Evolutionary conservation across 768 basidiomycete species (phyloP).

Genomic region (Tricholoma sp.): DNA sequence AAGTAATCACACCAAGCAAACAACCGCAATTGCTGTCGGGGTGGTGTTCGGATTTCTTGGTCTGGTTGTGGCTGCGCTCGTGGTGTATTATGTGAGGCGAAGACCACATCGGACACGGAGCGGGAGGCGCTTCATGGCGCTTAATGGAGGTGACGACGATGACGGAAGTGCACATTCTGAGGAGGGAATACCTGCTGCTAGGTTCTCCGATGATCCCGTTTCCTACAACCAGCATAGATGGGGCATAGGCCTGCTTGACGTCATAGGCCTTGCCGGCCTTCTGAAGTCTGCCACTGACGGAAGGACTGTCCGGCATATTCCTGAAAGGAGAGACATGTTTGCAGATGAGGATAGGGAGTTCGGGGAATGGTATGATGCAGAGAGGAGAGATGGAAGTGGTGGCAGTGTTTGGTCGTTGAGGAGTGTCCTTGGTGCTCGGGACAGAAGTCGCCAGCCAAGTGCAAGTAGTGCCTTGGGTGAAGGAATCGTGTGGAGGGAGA

Average conservation of each 20-base stretch:
- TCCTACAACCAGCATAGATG: conserved; percentile 9
- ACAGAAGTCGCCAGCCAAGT: conserved; percentile 38
- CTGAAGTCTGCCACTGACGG: conserved; percentile 24
- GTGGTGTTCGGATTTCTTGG: conserved; percentile 56
- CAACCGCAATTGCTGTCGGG: conserved; percentile 55
- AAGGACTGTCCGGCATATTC: conserved; percentile 19
- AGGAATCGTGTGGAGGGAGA: conserved; percentile 35
- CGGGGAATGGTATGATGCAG: conserved; percentile 31
- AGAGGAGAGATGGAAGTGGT: conserved; percentile 34
- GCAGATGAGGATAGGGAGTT: conserved; percentile 72
- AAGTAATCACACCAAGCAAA: conserved; percentile 15
- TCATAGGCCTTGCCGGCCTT: conserved; percentile 25
- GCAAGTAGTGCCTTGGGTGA: conserved; percentile 21
- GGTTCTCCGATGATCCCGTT: conserved; percentile 13
- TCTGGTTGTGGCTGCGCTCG: conserved; percentile 36
- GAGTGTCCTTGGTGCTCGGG: conserved; percentile 36
- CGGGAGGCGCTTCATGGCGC: conserved; percentile 26
- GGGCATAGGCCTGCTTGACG: conserved; percentile 15
- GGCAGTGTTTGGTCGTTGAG: conserved; percentile 53
- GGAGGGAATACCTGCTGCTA: conserved; percentile 28
- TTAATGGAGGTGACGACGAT: conserved; percentile 28
- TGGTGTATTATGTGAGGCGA: conserved; percentile 42
- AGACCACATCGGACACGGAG: conserved; percentile 16
- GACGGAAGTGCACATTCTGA: conserved; percentile 23
- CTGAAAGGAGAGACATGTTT: conserved; percentile 62